Conservation (phyloP, 805 yeast species). For the Saccharomycopsis oosterbeekiorum region DNA sequence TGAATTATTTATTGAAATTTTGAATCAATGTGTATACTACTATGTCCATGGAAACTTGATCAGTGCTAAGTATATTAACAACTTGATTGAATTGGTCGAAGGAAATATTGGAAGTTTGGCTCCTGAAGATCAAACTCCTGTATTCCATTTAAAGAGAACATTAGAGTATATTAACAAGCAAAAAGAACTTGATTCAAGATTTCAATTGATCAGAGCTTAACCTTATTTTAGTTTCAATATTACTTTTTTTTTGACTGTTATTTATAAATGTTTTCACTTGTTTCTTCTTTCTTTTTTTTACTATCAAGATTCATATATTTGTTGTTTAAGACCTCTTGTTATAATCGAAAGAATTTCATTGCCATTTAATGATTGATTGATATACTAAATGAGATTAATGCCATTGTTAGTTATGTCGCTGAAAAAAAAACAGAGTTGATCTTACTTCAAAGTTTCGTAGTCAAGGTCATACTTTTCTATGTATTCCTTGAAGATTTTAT, state of each 20-base stretch:
- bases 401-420: no score
- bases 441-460: no score
- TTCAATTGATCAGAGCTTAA: constrained; percentile 35
- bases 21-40: constrained; percentile 78
- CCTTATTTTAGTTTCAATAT: neutral
- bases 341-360: no score
- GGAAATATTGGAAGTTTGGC: constrained; percentile 58
- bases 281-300: neutral
- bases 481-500: no score
- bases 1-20: constrained; percentile 81
- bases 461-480: no score
- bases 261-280: neutral
- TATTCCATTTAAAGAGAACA: constrained; percentile 60
- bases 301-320: no score
- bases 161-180: constrained; percentile 61
- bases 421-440: no score
- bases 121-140: constrained; percentile 30
- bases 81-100: constrained; percentile 78
- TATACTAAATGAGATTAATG: no score
- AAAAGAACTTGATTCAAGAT: constrained; percentile 59
- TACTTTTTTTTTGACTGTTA: neutral
- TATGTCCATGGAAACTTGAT: constrained; percentile 73
- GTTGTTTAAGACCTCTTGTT: no score
- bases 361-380: no score
- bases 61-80: constrained; percentile 68